These are phyloP conservation scores for Acanthamoeba healyi DNA, from an alignment of 208 protist genomes.

Conservation along the genomic window DNA sequence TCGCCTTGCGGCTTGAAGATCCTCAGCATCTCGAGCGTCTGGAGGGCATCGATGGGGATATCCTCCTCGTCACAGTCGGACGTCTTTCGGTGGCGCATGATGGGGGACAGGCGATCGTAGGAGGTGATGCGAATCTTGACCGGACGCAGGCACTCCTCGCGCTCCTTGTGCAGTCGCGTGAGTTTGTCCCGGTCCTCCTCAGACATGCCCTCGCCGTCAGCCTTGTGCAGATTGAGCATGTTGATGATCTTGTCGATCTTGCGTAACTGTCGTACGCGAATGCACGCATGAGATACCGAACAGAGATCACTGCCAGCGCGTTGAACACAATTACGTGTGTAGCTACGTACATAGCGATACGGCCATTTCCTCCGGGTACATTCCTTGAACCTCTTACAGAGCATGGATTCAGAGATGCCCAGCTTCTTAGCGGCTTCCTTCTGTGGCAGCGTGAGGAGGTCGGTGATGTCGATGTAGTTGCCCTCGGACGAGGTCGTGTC, in stretches of 20 bases:
- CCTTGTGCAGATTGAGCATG: conserved; percentile 21
- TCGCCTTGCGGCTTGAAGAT: conserved; percentile 12
- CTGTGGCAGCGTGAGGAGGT: conserved; percentile 31
- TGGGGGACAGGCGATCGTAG: conserved; percentile 2
- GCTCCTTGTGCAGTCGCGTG: conserved; percentile 19
- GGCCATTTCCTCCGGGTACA: conserved; percentile 24
- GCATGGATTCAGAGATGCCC: conserved; percentile 55
- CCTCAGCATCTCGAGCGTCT: conserved; percentile 25
- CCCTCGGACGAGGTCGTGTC: neutral
- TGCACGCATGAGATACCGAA: neutral
- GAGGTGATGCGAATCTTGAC: conserved; percentile 36
- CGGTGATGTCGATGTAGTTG: conserved; percentile 52
- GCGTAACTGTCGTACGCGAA: neutral
- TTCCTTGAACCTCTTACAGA: conserved; percentile 42
- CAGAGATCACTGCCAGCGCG: too few species aligned
- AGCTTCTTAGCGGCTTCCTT: conserved; percentile 21
- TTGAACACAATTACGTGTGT: neutral
- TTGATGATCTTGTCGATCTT: conserved; percentile 39
- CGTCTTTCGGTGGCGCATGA: conserved; percentile 15
- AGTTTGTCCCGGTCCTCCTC: conserved; percentile 33
- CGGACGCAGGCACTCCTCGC: conserved; percentile 17
- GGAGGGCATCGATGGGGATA: conserved; percentile 16
- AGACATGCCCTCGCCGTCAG: neutral
- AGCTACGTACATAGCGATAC: conserved; percentile 34
- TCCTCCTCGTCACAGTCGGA: neutral